Evolutionary conservation across 768 basidiomycete genomes (phyloP).

Genomic region (Trametes cubensis): DNA sequence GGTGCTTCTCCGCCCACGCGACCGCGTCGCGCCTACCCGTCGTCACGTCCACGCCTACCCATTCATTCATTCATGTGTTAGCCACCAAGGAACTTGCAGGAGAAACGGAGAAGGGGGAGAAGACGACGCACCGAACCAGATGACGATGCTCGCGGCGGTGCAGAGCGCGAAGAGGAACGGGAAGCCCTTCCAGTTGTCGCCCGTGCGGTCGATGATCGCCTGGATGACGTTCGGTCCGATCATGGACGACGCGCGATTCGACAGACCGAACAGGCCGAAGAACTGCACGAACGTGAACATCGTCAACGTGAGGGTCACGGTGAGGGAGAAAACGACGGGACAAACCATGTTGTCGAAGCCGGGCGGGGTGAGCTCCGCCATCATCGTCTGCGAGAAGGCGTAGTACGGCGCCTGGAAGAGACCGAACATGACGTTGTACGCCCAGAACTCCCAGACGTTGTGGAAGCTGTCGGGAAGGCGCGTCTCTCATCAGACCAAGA

Average conservation of each 20-base stretch:
- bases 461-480: conserved; percentile 63
- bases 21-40: conserved; percentile 44
- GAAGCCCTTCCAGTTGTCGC: conserved; percentile 82
- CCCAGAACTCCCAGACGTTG: conserved; percentile 88
- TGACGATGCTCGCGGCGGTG: conserved; percentile 62
- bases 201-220: conserved; percentile 72
- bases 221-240: conserved; percentile 86
- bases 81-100: too few relatives aligned
- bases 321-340: not conserved
- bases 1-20: conserved; percentile 39
- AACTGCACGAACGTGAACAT: conserved; percentile 48
- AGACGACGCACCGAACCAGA: conserved; percentile 63
- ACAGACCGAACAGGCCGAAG: conserved; percentile 85
- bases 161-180: conserved; percentile 82
- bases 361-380: conserved; percentile 85
- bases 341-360: conserved; percentile 82
- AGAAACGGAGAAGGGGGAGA: too few relatives aligned
- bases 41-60: conserved; percentile 40
- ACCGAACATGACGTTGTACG: conserved; percentile 79
- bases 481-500: not conserved
- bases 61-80: not conserved
- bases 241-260: conserved; percentile 84
- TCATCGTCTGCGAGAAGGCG: conserved; percentile 84
- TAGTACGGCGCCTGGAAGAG: conserved; percentile 88
- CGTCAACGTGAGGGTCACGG: not conserved